These are phyloP conservation scores for Cymbidium sinense DNA, from an alignment of 106 monocot species.

Conservation along the genomic window DNA sequence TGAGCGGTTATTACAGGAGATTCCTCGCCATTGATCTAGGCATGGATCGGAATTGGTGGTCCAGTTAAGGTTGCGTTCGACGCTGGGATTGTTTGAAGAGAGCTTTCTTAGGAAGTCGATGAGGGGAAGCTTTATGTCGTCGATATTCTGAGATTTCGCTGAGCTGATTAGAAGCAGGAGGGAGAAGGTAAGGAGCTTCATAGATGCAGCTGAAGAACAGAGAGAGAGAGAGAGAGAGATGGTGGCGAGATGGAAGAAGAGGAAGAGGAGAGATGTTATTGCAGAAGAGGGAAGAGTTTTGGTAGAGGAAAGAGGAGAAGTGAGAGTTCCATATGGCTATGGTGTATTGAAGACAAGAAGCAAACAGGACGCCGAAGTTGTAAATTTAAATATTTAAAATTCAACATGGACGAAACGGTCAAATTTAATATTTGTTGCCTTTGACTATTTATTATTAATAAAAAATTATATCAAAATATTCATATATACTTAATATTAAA, in stretches of 20 bases:
- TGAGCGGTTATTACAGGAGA: constrained; percentile 4
- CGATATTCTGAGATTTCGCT: background rate
- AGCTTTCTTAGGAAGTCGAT: constrained; percentile 30
- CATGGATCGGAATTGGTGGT: constrained; percentile 25
- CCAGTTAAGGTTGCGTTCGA: constrained; percentile 19
- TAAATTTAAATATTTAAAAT: background rate
- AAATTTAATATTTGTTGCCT: background rate
- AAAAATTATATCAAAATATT: too few species aligned
- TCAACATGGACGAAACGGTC: background rate
- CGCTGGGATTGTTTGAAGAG: background rate
- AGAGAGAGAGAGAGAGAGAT: background rate
- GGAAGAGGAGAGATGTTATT: background rate
- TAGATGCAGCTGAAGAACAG: background rate
- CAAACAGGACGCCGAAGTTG: background rate
- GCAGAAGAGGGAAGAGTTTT: background rate
- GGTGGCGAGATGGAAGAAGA: background rate
- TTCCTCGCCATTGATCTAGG: background rate
- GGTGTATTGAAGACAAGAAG: background rate
- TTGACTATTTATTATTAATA: too few species aligned
- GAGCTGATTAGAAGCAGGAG: constrained; percentile 5
- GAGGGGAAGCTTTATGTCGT: constrained; percentile 19
- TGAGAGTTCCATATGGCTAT: background rate
- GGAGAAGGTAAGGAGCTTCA: constrained; percentile 6
- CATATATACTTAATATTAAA: too few species aligned
- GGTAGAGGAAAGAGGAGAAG: background rate